phyloP scores from a whole-genome alignment of 2,329 filamentous ascomycete genomes.

The Aspergillus ustus region DNA sequence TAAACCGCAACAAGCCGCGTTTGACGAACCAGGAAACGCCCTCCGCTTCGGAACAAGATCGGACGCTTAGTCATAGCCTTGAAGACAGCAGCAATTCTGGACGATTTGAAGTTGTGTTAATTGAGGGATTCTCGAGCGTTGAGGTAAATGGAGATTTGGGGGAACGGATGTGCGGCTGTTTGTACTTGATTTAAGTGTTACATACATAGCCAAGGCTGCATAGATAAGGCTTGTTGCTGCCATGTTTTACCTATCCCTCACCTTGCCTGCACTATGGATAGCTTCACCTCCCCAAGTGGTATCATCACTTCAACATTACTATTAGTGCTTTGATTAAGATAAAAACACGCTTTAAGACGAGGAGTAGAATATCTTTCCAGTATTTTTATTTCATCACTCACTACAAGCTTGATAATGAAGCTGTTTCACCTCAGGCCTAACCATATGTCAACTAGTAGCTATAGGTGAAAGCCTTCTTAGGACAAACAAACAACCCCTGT shows the following conservation, averaged over 20 bases:
- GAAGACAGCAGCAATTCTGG: neutral
- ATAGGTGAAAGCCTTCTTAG: neutral
- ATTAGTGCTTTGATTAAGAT: neutral
- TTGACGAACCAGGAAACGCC: constrained; percentile 15
- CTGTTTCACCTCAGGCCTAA: neutral
- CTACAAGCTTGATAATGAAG: neutral
- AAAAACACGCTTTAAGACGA: neutral
- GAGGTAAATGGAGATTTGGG: neutral
- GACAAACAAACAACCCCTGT: neutral
- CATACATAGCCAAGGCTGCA: neutral
- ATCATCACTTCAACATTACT: neutral
- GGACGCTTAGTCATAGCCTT: constrained; percentile 7
- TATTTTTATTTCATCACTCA: neutral
- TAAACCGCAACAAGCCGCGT: constrained; percentile 23
- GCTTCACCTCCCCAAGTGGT: neutral
- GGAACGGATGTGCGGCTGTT: neutral
- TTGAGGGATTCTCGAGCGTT: neutral
- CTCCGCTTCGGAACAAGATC: constrained; percentile 6
- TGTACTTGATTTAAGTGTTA: neutral
- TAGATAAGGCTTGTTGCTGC: neutral
- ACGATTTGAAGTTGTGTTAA: neutral
- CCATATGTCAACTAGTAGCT: neutral
- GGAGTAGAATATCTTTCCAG: neutral
- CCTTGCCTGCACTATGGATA: neutral
- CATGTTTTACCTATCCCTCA: neutral